A percentile compares a stretch with the other conserved stretches of the same genome.
These are phyloP conservation scores for Psilocybe subaeruginosa DNA, from an alignment of 768 basidiomycete species.

Conservation along the genomic window DNA sequence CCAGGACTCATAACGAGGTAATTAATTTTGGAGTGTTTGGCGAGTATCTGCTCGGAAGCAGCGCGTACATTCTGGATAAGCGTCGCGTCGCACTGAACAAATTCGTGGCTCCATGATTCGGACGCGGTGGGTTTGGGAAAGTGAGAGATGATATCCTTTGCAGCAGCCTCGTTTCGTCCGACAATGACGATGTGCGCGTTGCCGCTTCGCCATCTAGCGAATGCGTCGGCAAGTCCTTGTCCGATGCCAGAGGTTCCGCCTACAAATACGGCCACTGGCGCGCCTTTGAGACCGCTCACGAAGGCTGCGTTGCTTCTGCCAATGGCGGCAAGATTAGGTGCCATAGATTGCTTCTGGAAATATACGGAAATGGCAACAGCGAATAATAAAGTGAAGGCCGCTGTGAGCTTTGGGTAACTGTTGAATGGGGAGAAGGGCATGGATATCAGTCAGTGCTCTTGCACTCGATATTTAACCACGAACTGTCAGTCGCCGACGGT, in stretches of 20 bases:
- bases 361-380: background rate
- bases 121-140: constrained; percentile 28
- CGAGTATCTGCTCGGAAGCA: constrained; percentile 28
- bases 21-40: constrained; percentile 47
- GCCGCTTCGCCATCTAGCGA: constrained; percentile 45
- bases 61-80: constrained; percentile 51
- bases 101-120: constrained; percentile 34
- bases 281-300: constrained; percentile 8
- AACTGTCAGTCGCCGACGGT: no score
- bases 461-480: background rate
- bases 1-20: constrained; percentile 54
- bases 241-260: constrained; percentile 49
- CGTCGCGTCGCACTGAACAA: constrained; percentile 53
- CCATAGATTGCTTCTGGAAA: background rate
- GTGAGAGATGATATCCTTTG: constrained; percentile 39
- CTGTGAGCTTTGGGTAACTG: background rate
- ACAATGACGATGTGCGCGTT: constrained; percentile 50
- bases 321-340: background rate
- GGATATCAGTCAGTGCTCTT: background rate
- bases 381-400: background rate
- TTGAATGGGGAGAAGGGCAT: background rate
- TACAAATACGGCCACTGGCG: constrained; percentile 38
- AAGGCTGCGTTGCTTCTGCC: constrained; percentile 4
- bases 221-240: constrained; percentile 43
- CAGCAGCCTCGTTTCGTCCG: constrained; percentile 50